These are phyloP conservation scores for Saccharomyces jurei DNA, from an alignment of 805 yeast genomes.

Conservation along the genomic window DNA sequence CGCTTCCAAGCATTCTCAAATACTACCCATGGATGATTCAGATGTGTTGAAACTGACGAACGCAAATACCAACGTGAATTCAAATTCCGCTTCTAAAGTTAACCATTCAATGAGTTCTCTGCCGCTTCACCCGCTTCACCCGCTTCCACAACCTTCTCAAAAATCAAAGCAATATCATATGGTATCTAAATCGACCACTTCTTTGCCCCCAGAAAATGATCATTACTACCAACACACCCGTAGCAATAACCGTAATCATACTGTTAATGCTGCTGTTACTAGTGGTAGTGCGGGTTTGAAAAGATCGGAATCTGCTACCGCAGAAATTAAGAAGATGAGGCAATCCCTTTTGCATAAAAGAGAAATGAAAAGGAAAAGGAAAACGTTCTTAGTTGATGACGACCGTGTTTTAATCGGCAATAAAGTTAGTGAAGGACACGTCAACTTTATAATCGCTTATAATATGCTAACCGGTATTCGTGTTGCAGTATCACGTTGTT, in stretches of 20 bases:
- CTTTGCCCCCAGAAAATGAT: neutral
- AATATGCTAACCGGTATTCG: constrained; percentile 96
- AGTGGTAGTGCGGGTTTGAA: constrained; percentile 12
- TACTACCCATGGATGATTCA: constrained; percentile 23
- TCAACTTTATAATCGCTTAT: constrained; percentile 87
- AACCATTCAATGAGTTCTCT: constrained; percentile 10
- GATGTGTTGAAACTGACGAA: neutral
- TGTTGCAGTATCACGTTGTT: constrained; percentile 86
- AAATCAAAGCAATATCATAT: neutral
- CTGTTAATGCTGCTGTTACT: constrained; percentile 7
- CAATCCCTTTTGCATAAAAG: constrained; percentile 40
- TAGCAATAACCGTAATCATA: neutral
- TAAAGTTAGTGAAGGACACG: constrained; percentile 86
- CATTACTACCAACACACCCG: neutral
- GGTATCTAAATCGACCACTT: neutral
- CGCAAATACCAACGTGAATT: neutral
- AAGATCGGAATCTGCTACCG: constrained; percentile 32
- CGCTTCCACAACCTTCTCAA: constrained; percentile 1
- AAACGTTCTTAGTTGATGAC: constrained; percentile 41
- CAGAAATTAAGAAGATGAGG: constrained; percentile 46
- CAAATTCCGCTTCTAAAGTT: neutral
- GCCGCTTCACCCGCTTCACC: constrained; percentile 5
- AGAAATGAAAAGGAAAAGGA: constrained; percentile 35
- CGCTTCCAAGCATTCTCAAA: constrained; percentile 30
- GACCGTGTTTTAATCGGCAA: constrained; percentile 60